Evolutionary conservation across 2,329 filamentous ascomycete genomes (phyloP), one percentile per base, ranked within the genome.

Genomic region (Diaporthe caulivora): DNA sequence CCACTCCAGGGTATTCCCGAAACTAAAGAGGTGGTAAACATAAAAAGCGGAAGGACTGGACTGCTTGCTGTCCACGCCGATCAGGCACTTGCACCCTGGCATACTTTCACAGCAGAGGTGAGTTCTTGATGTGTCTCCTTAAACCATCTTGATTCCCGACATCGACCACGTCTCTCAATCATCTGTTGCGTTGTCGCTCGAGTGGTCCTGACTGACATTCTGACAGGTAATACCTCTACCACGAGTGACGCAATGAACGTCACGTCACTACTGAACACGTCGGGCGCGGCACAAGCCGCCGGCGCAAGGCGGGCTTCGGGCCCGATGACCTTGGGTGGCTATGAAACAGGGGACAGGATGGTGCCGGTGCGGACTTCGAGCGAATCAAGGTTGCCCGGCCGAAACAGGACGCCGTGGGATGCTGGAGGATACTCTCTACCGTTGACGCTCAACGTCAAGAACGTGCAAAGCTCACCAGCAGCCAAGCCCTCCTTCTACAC

Each of bases 341-440:
- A 68, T 29, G 71, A 75, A 21, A 40, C 17, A 31, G 67, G 70
- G 55, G 67, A 75, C 29, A 70, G 65, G 26, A 54, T 51, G 51
- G 18, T 54, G 29, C 40, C 71, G 24, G 40, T 51, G 7, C 57
- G 60, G 31, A 77, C 78, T 58, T 76, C 76, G 11, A 80, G 81
- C 74, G 80, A 82, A 53, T 77, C 80, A 10, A 77, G 78, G 70
- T 72, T 79, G 29, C 75, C 80, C 8, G 79, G 75, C 73, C 77
- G 81, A 67, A 84, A 78, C 74, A 84, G 87, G 71, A 87, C 82
- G 51, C 87, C 87, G 69, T 89, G 87, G 88, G 85, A 87, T 74
- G 87, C 84, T 24, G 84, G 83, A 44, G 87, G 86, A 54, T 88
- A 87, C 75, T 85, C 85, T 31, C 80, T 88, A 29, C 84, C 86